Percentiles rank a stretch among this genome's conserved stretches.
phyloP scores from a whole-genome alignment of 78 protist species.

The Bodo saltans region DNA sequence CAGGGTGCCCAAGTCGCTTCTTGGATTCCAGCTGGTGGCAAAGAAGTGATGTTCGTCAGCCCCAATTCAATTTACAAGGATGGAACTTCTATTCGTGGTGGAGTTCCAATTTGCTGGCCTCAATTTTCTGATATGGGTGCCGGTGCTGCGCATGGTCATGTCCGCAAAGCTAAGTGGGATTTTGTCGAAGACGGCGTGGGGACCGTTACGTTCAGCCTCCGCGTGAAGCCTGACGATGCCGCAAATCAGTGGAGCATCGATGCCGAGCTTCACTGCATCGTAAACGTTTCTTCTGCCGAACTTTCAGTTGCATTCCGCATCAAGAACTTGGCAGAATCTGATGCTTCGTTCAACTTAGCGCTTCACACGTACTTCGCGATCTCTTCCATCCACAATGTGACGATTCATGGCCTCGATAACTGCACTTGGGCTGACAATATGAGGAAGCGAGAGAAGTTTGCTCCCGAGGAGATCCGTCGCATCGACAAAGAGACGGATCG shows the following conservation, averaged over 20 bases:
- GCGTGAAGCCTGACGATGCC: background rate
- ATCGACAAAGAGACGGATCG: conserved; percentile 21
- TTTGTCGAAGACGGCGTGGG: too few species aligned
- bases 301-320: background rate
- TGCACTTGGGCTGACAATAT: conserved; percentile 17
- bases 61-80: conserved; percentile 32
- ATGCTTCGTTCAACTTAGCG: conserved; percentile 46
- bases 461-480: background rate
- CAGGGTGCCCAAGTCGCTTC: conserved; percentile 36
- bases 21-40: background rate
- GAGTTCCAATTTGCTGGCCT: conserved; percentile 65
- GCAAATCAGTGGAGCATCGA: background rate
- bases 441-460: background rate
- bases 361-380: conserved; percentile 62
- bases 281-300: background rate
- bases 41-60: background rate
- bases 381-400: background rate
- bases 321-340: conserved; percentile 12
- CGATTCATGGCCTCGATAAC: conserved; percentile 34
- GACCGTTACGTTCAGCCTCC: too few species aligned
- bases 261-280: background rate
- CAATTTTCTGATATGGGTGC: conserved; percentile 41
- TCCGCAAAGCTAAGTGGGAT: conserved; percentile 18
- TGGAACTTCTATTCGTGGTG: conserved; percentile 66
- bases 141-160: conserved; percentile 55